Evolutionary conservation across 345 rosid genomes (phyloP).

Genomic region (Camelina neglecta): DNA sequence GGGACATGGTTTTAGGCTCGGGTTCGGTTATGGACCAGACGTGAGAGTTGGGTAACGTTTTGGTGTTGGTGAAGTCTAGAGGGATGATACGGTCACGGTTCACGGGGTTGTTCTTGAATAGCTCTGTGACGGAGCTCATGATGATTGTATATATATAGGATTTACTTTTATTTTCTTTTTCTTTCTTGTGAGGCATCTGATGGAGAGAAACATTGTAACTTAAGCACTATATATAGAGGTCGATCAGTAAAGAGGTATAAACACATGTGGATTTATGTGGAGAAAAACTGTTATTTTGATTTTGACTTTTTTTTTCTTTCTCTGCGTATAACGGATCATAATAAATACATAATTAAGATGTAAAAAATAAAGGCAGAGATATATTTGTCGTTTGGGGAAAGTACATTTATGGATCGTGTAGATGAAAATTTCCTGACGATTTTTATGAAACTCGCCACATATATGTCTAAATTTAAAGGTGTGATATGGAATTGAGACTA

Average conservation of each 20-base stretch:
- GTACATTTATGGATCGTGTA: no score
- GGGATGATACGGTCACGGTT: conserved; percentile 42
- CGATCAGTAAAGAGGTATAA: neutral
- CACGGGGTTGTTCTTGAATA: conserved; percentile 46
- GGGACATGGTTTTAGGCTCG: conserved; percentile 2
- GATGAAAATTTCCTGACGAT: no score
- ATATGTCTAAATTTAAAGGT: no score
- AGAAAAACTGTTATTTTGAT: neutral
- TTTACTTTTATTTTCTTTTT: neutral
- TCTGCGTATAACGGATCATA: no score
- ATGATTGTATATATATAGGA: neutral
- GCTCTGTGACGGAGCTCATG: conserved; percentile 40
- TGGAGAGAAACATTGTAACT: conserved; percentile 24
- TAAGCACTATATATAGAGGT: conserved; percentile 32
- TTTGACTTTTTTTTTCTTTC: no score
- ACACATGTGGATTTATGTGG: conserved; percentile 11
- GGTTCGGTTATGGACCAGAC: conserved; percentile 30
- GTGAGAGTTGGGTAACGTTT: conserved; percentile 40
- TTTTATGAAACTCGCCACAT: no score
- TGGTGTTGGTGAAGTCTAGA: conserved; percentile 42
- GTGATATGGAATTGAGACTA: no score
- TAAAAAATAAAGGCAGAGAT: no score
- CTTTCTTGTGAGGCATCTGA: conserved; percentile 9
- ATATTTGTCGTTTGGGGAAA: no score
- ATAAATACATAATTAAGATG: no score